Percentiles rank a stretch among this genome's conserved stretches.
These are phyloP conservation scores for Meyerozyma carpophila DNA, from an alignment of 1,139 yeast genomes.

Conservation along the genomic window DNA sequence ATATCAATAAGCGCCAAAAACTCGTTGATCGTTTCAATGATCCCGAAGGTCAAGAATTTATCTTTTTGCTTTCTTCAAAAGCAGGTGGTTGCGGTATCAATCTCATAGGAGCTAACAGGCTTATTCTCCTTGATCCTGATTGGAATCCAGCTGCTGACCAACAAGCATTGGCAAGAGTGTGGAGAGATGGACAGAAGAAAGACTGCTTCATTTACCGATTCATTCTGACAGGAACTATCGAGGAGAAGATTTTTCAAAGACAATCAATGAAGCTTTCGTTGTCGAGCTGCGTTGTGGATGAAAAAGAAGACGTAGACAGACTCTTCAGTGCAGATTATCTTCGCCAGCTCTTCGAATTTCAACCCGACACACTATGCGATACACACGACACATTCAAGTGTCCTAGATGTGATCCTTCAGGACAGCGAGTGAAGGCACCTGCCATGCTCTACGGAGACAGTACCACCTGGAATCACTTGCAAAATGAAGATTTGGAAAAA, in stretches of 20 bases:
- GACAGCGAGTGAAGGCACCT: constrained; percentile 61
- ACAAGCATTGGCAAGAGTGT: constrained; percentile 94
- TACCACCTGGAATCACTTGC: constrained; percentile 93
- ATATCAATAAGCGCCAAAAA: constrained; percentile 86
- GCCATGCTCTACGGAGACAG: constrained; percentile 98
- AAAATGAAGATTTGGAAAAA: constrained; percentile 50
- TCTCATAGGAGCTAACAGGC: constrained; percentile 90
- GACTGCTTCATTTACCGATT: constrained; percentile 93
- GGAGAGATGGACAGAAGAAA: constrained; percentile 99
- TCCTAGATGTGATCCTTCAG: constrained; percentile 63
- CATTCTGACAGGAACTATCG: constrained; percentile 91
- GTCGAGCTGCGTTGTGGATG: constrained; percentile 96
- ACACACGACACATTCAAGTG: constrained; percentile 93
- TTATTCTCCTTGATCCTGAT: constrained; percentile 89
- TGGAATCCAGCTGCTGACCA: constrained; percentile 99
- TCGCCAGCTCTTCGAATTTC: constrained; percentile 68
- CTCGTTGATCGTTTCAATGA: constrained; percentile 88
- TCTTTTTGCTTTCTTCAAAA: constrained; percentile 84
- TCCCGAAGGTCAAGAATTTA: constrained; percentile 84
- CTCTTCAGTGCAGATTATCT: constrained; percentile 80
- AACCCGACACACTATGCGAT: constrained; percentile 68
- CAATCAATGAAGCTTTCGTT: constrained; percentile 94
- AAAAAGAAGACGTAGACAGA: constrained; percentile 91
- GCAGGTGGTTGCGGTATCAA: constrained; percentile 99
- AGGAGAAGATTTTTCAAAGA: constrained; percentile 92